Evolutionary conservation across 768 basidiomycete genomes (phyloP).

Genomic region (Tricholoma hemisulphureum): DNA sequence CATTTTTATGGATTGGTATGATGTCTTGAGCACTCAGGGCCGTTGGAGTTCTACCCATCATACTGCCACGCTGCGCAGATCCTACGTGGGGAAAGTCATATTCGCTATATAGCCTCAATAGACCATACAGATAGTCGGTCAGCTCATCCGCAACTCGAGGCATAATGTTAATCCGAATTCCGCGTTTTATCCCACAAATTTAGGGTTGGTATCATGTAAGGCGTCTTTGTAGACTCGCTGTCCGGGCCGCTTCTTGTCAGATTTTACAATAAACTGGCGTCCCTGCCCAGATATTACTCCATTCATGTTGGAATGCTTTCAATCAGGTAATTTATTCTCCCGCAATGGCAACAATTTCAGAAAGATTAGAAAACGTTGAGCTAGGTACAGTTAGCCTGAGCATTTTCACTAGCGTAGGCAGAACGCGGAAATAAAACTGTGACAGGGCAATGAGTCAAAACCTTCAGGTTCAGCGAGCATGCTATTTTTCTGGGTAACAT

Average conservation of each 20-base stretch:
- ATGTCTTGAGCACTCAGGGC: neutral
- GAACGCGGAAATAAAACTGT: neutral
- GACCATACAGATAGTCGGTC: no score
- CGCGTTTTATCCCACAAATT: slow-evolving; percentile 12
- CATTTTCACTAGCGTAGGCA: neutral
- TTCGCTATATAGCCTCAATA: neutral
- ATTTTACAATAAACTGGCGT: neutral
- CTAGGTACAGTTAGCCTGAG: neutral
- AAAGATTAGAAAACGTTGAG: neutral
- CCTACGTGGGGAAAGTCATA: neutral
- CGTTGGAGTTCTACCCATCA: neutral
- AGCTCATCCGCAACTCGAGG: slow-evolving; percentile 2
- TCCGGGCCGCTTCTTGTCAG: slow-evolving; percentile 8
- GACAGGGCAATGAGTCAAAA: no score
- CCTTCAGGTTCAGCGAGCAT: neutral
- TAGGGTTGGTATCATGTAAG: slow-evolving; percentile 9
- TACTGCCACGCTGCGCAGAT: neutral
- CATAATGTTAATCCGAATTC: slow-evolving; percentile 3
- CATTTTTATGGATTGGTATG: neutral
- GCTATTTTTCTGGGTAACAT: neutral
- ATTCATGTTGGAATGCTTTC: neutral
- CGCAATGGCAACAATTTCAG: neutral
- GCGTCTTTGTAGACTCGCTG: neutral
- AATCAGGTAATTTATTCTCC: neutral
- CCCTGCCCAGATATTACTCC: slow-evolving; percentile 7